A percentile compares a stretch with the other conserved stretches of the same genome.
phyloP scores from a whole-genome alignment of 495 filamentous ascomycete species.

The Immersiella caudata region DNA sequence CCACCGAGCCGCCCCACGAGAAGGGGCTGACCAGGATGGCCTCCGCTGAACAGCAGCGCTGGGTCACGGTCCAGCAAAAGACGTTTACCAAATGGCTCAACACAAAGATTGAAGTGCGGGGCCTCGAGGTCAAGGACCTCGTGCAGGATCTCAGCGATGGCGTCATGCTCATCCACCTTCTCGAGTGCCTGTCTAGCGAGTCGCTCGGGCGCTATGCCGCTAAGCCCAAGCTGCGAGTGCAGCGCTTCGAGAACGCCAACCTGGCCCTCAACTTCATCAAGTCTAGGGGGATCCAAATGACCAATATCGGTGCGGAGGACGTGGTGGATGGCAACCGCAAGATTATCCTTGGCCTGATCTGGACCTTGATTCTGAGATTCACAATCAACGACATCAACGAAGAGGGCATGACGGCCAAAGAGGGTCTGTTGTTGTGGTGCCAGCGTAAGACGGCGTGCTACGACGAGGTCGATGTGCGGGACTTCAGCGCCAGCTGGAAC shows the following conservation, averaged over 20 bases:
- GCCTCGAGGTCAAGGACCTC: constrained; percentile 77
- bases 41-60: constrained; percentile 73
- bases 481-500: constrained; percentile 96
- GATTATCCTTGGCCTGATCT: constrained; percentile 95
- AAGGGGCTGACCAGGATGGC: constrained; percentile 54
- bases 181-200: constrained; percentile 91
- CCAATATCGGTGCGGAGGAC: constrained; percentile 97
- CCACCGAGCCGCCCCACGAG: constrained; percentile 42
- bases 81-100: constrained; percentile 99
- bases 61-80: constrained; percentile 97
- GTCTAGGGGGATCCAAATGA: constrained; percentile 88
- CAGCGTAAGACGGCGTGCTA: constrained; percentile 98
- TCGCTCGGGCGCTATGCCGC: constrained; percentile 96
- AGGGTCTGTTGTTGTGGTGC: constrained; percentile 94
- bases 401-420: constrained; percentile 97
- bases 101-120: constrained; percentile 80
- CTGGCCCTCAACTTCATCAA: constrained; percentile 91
- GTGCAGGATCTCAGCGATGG: constrained; percentile 90
- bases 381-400: constrained; percentile 98
- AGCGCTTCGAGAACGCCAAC: constrained; percentile 98
- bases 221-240: constrained; percentile 92
- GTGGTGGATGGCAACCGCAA: constrained; percentile 97
- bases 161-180: constrained; percentile 90
- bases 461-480: constrained; percentile 89
- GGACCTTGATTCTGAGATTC: constrained; percentile 95